Conservation (phyloP, 768 basidiomycete genomes). For the Russula sp. region DNA sequence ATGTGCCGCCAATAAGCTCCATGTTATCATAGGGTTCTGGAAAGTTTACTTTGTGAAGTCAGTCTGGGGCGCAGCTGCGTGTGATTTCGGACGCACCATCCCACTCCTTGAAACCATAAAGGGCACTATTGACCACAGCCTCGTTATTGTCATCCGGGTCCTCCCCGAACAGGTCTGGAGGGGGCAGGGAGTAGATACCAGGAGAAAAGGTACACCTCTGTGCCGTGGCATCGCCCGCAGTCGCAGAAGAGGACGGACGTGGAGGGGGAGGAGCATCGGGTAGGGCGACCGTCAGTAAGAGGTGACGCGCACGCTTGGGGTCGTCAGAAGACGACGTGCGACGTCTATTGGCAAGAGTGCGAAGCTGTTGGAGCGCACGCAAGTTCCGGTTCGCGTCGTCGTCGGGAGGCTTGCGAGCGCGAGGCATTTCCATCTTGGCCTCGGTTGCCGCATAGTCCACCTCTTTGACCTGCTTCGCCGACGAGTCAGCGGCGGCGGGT, state of each 20-base stretch:
- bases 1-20: conserved; percentile 55
- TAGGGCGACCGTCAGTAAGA: conserved; percentile 45
- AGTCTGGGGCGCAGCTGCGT: background rate
- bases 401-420: background rate
- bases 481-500: background rate
- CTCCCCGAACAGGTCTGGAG: conserved; percentile 28
- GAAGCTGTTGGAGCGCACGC: conserved; percentile 27
- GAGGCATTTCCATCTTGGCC: conserved; percentile 1
- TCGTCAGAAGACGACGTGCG: conserved; percentile 25
- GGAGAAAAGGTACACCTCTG: conserved; percentile 42
- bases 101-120: conserved; percentile 50
- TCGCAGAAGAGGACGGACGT: conserved; percentile 38
- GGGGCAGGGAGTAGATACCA: conserved; percentile 37
- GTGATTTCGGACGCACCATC: conserved; percentile 35
- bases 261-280: conserved; percentile 25
- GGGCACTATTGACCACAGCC: conserved; percentile 29
- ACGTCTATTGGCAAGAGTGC: conserved; percentile 29
- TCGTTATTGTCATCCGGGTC: conserved; percentile 21
- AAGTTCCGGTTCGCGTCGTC: conserved; percentile 17
- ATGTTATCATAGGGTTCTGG: conserved; percentile 24
- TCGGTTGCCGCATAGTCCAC: background rate
- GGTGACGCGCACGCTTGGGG: conserved; percentile 37
- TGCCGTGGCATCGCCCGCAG: conserved; percentile 32
- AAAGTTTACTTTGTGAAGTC: conserved; percentile 15
- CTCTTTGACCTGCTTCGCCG: conserved; percentile 10